phyloP scores from a whole-genome alignment of 2,329 filamentous ascomycete genomes.

The Cladosporium sp. region DNA sequence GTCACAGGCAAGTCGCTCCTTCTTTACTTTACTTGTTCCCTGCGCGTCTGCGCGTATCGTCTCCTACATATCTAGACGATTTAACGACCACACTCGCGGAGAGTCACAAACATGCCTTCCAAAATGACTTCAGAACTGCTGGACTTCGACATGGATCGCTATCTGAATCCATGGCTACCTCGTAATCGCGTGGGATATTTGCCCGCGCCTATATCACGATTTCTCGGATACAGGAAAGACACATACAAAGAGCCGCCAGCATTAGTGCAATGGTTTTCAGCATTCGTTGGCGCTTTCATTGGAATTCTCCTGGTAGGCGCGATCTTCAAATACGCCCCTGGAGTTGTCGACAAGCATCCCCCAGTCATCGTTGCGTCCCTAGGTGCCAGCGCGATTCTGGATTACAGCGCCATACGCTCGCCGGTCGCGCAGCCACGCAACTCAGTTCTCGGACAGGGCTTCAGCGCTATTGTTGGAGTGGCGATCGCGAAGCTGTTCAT shows the following conservation, averaged over 20 bases:
- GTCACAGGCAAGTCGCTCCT: neutral
- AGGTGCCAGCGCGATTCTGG: slow-evolving; percentile 50
- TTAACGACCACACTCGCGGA: neutral
- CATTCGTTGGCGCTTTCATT: slow-evolving; percentile 46
- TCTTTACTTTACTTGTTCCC: neutral
- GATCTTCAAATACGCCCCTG: slow-evolving; percentile 43
- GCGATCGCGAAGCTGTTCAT: slow-evolving; percentile 48
- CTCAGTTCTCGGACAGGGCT: slow-evolving; percentile 46
- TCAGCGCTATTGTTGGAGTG: slow-evolving; percentile 48
- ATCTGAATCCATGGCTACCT: slow-evolving; percentile 70
- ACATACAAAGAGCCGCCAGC: slow-evolving; percentile 43
- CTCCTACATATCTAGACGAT: neutral
- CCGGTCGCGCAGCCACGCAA: slow-evolving; percentile 52
- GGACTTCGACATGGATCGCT: slow-evolving; percentile 74
- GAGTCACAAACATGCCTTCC: slow-evolving; percentile 4
- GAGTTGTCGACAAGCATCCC: slow-evolving; percentile 41
- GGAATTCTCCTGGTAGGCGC: slow-evolving; percentile 46
- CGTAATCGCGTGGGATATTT: slow-evolving; percentile 63
- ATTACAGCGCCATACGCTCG: slow-evolving; percentile 49
- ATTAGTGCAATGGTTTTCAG: slow-evolving; percentile 44
- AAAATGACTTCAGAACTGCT: slow-evolving; percentile 25
- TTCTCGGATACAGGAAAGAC: slow-evolving; percentile 54
- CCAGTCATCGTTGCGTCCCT: slow-evolving; percentile 46
- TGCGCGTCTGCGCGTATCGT: neutral
- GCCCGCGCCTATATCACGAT: slow-evolving; percentile 65